Evolutionary conservation across 2,329 filamentous ascomycete species (phyloP), one percentile per base, ranked within the genome.

Genomic region (Penicillium sp.): DNA sequence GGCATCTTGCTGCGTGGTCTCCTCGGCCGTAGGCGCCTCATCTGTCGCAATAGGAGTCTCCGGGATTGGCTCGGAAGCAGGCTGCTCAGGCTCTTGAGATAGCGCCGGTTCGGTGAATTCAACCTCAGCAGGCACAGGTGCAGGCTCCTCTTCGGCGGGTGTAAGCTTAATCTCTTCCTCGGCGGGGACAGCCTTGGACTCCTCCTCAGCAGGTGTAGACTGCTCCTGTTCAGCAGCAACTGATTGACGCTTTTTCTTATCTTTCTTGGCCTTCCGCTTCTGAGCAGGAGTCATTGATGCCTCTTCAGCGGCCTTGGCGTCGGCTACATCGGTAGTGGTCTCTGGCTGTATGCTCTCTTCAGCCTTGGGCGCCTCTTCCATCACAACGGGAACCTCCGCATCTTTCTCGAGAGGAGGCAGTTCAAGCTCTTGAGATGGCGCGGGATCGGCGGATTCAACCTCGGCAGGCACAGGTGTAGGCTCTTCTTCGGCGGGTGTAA

Each of bases 241-340:
- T 23, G 60, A 59, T 50, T 64, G 62, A 5, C 44, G 56, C 59
- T 63, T 65, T 60, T 66, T 66, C 34, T 66, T 63, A 25, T 66
- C 65, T 25, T 60, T 66, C 48, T 64, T 65, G 15, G 55, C 56
- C 36, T 64, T 62, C 16, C 48, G 48, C 51, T 61, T 64, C 31
- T 64, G 60, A 2, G 62, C 60, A 23, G 62, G 53, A 21, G 62
- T 59, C 51, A 63, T 59, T 33, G 52, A 49, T 15, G 52, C 50
- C 36, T 65, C 50, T 13, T 46, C 27, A 9, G 54, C 47, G 5
- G 46, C 21, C 16, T 55, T 43, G 8, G 11, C 15, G 4, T 13
- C 33, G 10, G 19, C 47, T 15, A 19, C 29, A 25, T 61, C 55
- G 9, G 39, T n/a, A 34, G 29, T 2, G 1, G 45, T 49, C 15